Conservation (phyloP, 257 asterid species). For the Sherardia arvensis region DNA sequence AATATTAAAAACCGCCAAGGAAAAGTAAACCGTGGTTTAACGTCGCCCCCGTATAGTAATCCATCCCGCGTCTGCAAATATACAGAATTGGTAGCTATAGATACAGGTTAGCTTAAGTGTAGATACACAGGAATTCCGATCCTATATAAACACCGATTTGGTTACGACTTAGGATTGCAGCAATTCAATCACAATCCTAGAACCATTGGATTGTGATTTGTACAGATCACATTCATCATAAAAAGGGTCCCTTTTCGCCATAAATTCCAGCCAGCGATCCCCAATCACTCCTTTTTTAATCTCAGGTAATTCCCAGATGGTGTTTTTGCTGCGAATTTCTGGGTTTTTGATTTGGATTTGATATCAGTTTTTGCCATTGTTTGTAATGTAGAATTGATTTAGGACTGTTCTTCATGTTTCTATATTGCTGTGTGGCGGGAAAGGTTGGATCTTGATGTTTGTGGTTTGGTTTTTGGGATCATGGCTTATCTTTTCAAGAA, state of each 20-base stretch:
- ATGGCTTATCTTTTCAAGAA: background rate
- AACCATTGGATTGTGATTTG: background rate
- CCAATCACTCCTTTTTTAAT: background rate
- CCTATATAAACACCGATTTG: background rate
- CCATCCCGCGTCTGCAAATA: background rate
- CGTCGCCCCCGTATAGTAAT: background rate
- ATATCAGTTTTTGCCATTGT: background rate
- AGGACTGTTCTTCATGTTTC: background rate
- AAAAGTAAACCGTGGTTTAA: background rate
- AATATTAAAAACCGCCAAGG: background rate
- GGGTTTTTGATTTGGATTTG: background rate
- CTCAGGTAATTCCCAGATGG: constrained; percentile 2
- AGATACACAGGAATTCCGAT: background rate
- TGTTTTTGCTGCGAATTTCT: background rate
- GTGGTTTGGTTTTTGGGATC: background rate
- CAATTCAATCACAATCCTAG: background rate
- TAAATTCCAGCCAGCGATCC: background rate
- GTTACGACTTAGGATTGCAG: background rate
- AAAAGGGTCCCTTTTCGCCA: background rate
- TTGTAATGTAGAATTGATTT: background rate
- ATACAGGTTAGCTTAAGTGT: background rate
- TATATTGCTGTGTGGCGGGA: background rate
- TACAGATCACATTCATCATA: background rate
- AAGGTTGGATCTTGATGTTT: background rate
- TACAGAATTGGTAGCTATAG: background rate